phyloP scores from a whole-genome alignment of 306 rosid genomes.

The Corylus heterophylla region DNA sequence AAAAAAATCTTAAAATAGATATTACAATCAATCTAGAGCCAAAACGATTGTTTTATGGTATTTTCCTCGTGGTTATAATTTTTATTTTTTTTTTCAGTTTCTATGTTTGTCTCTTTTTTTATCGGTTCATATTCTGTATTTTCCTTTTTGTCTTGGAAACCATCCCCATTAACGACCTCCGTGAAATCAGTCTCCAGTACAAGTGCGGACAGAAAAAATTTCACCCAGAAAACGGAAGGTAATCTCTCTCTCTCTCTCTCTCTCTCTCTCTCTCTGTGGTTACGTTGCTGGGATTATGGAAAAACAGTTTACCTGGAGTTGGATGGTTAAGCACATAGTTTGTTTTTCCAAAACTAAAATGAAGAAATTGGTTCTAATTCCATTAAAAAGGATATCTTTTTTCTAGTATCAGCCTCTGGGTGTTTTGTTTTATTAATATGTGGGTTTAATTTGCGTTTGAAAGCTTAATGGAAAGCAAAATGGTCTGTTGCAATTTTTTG shows the following conservation, averaged over 20 bases:
- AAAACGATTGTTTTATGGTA: not conserved
- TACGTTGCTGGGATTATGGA: no score
- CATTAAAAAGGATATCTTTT: not conserved
- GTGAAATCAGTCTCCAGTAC: not conserved
- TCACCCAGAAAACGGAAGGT: not conserved
- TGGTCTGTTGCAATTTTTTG: not conserved
- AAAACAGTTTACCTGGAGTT: not conserved
- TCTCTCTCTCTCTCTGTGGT: not conserved
- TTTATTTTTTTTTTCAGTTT: not conserved
- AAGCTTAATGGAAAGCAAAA: not conserved
- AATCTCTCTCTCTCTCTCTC: not conserved
- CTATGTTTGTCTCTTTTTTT: not conserved
- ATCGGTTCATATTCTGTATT: not conserved
- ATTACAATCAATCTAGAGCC: not conserved
- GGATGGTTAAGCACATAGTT: not conserved
- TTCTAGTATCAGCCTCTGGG: not conserved
- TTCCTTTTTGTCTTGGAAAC: not conserved
- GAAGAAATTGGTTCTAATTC: not conserved
- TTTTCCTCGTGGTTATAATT: not conserved
- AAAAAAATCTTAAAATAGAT: no score
- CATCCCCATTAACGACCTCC: not conserved
- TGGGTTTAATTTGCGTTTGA: not conserved
- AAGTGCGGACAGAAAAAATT: not conserved
- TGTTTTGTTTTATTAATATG: not conserved
- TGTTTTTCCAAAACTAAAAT: not conserved